Evolutionary conservation across 78 protist species (phyloP).

Genomic region (Anaeramoeba flamelloides): DNA sequence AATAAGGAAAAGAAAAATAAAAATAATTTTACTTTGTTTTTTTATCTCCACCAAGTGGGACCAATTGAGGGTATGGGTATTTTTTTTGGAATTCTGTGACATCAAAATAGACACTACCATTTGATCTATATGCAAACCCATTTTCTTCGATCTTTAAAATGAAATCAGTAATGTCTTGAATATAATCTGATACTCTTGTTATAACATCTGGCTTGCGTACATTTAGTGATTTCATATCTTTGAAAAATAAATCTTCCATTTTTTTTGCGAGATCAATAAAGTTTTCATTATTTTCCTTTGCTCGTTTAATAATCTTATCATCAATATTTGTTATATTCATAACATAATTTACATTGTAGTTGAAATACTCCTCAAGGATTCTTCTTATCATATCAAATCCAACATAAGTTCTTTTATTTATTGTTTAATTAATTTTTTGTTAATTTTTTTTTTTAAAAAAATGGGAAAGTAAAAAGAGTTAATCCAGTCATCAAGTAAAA

Average conservation of each 20-base stretch:
- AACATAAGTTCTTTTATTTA: conserved; percentile 51
- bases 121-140: conserved; percentile 29
- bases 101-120: neutral
- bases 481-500: no score
- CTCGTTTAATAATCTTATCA: conserved; percentile 59
- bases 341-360: conserved; percentile 45
- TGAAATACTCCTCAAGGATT: conserved; percentile 68
- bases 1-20: no score
- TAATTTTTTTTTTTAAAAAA: neutral
- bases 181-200: conserved; percentile 87
- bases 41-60: no score
- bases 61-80: neutral
- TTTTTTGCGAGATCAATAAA: neutral
- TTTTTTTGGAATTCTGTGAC: neutral
- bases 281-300: neutral
- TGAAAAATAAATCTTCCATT: neutral
- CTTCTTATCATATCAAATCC: conserved; percentile 82
- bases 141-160: conserved; percentile 32
- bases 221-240: neutral
- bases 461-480: no score
- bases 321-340: conserved; percentile 97
- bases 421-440: neutral
- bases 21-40: no score
- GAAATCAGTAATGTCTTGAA: conserved; percentile 66
- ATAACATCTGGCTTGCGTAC: neutral